Base-by-base conservation (phyloP, 352 stramenopile genomes). In the Phytophthora constricta region DNA sequence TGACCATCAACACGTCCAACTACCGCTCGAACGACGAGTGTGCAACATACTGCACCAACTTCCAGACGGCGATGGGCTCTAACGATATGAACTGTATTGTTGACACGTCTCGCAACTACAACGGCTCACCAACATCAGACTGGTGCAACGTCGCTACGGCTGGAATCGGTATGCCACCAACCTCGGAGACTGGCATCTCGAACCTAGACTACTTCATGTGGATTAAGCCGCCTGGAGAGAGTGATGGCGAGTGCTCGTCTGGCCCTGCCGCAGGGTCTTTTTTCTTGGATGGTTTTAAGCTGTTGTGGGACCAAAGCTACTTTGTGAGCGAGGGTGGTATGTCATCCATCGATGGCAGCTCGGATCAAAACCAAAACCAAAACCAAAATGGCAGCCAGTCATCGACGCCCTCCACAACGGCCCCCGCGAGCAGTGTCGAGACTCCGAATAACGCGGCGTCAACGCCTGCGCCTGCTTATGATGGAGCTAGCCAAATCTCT, bases 1-100 rank as follows among this genome's bases (percentile, higher is more conserved):
- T 91, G 23, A 67, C 77, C 42, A 74, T 93, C 49, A 91, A 91
- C 51, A 91, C 80, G 43, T 86, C 80, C 26, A 91, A 91, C 68
- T 89, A 91, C 70, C 73, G 80, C 19, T 76, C 68, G 5, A 89
- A 58, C 16, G 62, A 72, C 7, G 71, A 87, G 61, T 70, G 82
- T 9, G 42, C 64, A 1, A 61, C 13, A 8, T 65, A 82, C 34
- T 92, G 84, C 66, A 58, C 23, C n/a, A 84, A 68, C 16, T 89
- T 87, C 68, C 72, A 83, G 63, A 75, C 46, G 4, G 70, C 75
- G 2, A 81, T 77, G 47, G 75, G 75, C 19, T 72, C 49, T 1
- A 80, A 19, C 3, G 70, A 70, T 23, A 74, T 82, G 43, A 67
- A 56, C 19, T 92, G 84, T 59, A 67, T 89, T 52, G 72, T 87